Evolutionary conservation across 345 rosid species (phyloP), one percentile per base, ranked within the genome.

Genomic region (Salix viminalis): DNA sequence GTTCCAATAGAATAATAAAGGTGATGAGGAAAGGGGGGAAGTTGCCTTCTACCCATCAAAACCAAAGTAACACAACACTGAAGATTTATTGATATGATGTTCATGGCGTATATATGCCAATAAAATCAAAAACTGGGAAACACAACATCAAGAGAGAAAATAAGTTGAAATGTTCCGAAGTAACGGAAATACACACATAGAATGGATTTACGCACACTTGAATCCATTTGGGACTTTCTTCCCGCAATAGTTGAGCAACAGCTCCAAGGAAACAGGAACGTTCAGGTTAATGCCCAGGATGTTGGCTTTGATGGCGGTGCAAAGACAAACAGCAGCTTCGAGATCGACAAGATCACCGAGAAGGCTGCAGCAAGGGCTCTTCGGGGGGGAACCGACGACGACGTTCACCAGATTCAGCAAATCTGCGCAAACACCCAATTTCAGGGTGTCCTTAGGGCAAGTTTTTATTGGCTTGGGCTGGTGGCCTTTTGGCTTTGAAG

Each of bases 261-360:
- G 83, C 76, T 88, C 88, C 73, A 94, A 71, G 26, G 88, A 81
- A 74, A 90, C 70, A 1, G 97, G 91, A 46, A 90, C 72, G 36
- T 86, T 84, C 7, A 89, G 87, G 80, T 88, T 84, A 78, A 86
- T 66, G 62, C 94, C 94, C 78, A 92, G 77, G 70, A 90, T 24
- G 73, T 78, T 88, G 54, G 93, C 96, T 66, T 88, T 89, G 60
- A 92, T 79, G 80, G 91, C 90, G 52, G 98, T 94, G 85, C 97
- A 90, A 26, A 92, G 92, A 86, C 97, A 94, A 50, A 85, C 90
- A 7, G 94, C 96, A 11, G 91, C 98, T 74, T 94, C 94, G 1
- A 90, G 83, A 84, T 92, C 91, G 32, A 78, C 88, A 46, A 89
- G 85, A 72, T 83, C 87, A 0, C 83, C 65, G 41, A 94, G 64